Base-by-base conservation (phyloP, 306 rosid species). In the Nissolia schottii region DNA sequence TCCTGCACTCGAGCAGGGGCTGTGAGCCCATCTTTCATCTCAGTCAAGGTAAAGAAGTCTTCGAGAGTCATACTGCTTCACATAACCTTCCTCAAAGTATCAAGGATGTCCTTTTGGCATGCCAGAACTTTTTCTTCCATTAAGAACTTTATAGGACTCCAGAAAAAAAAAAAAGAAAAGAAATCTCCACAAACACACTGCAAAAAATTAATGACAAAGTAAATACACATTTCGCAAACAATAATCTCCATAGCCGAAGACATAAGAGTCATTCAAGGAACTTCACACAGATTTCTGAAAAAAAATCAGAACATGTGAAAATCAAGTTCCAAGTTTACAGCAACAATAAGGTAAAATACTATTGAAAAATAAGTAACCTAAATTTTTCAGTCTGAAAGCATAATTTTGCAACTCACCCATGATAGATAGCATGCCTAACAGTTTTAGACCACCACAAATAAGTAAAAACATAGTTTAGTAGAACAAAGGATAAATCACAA, bases 21-120 rank as follows among this genome's bases (percentile, higher is more conserved):
- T 29, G 95, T 94, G 81, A 94, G 96, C 88, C 99, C 99, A 86
- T 91, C 96, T 82, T 88, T 94, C 86, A 94, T 94, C 88, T 94
- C 99, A 18, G 95, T 86, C 92, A 94, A 85, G 62, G 99, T 94
- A 80, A 94, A 94, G 79, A 94, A 94, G 77, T 94, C 99, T 82
- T 91, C 99, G 3, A 94, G 99, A 61, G 96, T 89, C 99, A 94
- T 91, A 79, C 41, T 89, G 93, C 85, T 79, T 88, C 88, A 91
- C 84, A 87, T 71, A 80, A 74, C 79, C 77, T 79, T 84, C 70
- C 83, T 84, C 82, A 75, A 19, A 67, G 75, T 46, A 76, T 79
- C 79, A 75, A 82, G 77, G 70, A 54, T 56, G 40, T 46, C 68
- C 71, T 27, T 71, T 80, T 34, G 63, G 46, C 35, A 59, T 45